A percentile compares a stretch with the other conserved stretches of the same genome.
These are phyloP conservation scores for Thecamonas trahens DNA, from an alignment of 78 protist genomes.

Conservation along the genomic window DNA sequence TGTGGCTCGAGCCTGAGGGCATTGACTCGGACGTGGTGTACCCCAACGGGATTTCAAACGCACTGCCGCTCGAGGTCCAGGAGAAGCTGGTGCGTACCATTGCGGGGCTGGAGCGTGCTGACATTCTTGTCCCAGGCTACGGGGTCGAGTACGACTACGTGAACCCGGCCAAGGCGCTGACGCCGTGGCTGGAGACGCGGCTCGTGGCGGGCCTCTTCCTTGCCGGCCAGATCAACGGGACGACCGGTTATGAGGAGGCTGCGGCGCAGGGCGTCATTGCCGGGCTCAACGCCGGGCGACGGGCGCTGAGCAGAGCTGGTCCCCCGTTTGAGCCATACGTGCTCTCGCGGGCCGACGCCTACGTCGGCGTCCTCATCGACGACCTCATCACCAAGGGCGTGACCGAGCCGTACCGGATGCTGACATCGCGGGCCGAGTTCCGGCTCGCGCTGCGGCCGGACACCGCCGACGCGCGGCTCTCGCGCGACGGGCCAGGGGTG, in stretches of 20 bases:
- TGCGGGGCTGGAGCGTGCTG: conserved; percentile 31
- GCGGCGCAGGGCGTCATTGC: conserved; percentile 79
- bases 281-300: conserved; percentile 82
- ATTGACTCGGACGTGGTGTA: conserved; percentile 61
- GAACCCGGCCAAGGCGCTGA: conserved; percentile 65
- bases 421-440: conserved; percentile 81
- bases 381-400: conserved; percentile 77
- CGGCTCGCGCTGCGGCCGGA: conserved; percentile 73
- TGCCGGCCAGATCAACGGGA: conserved; percentile 94
- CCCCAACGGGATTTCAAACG: conserved; percentile 85
- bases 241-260: conserved; percentile 82
- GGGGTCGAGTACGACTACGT: conserved; percentile 88
- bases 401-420: conserved; percentile 89
- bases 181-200: conserved; percentile 67
- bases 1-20: conserved; percentile 93
- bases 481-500: not conserved
- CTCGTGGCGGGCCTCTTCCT: conserved; percentile 59
- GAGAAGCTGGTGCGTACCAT: conserved; percentile 8
- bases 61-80: conserved; percentile 81
- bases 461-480: conserved; percentile 82
- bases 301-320: not conserved
- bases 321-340: conserved; percentile 21
- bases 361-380: conserved; percentile 84
- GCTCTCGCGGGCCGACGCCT: conserved; percentile 60
- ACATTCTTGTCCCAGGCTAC: conserved; percentile 67